phyloP scores from a whole-genome alignment of 768 basidiomycete genomes.

The Clathrus columnatus region DNA sequence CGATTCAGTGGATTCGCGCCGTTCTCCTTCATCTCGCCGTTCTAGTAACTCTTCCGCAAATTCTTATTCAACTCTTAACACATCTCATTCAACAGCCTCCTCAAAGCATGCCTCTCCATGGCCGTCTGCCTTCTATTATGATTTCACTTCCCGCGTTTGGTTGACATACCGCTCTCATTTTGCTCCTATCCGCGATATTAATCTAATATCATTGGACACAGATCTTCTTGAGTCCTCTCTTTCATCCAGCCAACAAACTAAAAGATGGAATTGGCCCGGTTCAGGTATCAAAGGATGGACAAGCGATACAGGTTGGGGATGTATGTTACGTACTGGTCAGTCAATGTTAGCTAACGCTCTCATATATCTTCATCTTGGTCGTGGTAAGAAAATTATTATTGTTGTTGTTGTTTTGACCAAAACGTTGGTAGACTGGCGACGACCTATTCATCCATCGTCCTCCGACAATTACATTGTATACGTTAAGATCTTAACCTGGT shows the following conservation, averaged over 20 bases:
- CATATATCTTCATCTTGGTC: slow-evolving; percentile 64
- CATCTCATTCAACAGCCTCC: slow-evolving; percentile 26
- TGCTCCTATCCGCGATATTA: slow-evolving; percentile 62
- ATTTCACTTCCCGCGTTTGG: slow-evolving; percentile 86
- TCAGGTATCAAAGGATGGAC: slow-evolving; percentile 73
- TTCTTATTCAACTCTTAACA: slow-evolving; percentile 28
- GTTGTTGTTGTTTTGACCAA: too few species aligned
- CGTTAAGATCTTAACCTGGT: slow-evolving; percentile 89
- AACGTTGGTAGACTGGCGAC: slow-evolving; percentile 82
- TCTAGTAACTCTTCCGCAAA: slow-evolving; percentile 36
- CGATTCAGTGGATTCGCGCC: slow-evolving; percentile 32
- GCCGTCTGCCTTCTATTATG: slow-evolving; percentile 78
- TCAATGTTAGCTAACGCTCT: slow-evolving; percentile 74
- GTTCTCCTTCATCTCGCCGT: slow-evolving; percentile 29
- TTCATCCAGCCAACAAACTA: slow-evolving; percentile 33
- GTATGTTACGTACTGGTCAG: slow-evolving; percentile 86
- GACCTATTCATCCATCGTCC: slow-evolving; percentile 51
- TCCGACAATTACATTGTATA: slow-evolving; percentile 75
- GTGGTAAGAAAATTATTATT: slow-evolving; percentile 38
- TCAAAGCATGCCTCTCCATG: slow-evolving; percentile 37
- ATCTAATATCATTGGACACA: slow-evolving; percentile 34
- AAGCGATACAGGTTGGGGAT: slow-evolving; percentile 84
- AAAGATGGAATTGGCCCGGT: slow-evolving; percentile 56
- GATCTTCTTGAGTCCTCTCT: slow-evolving; percentile 19
- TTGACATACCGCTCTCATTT: slow-evolving; percentile 90